phyloP scores from a whole-genome alignment of 257 asterid genomes.

The Rubia yunnanensis region DNA sequence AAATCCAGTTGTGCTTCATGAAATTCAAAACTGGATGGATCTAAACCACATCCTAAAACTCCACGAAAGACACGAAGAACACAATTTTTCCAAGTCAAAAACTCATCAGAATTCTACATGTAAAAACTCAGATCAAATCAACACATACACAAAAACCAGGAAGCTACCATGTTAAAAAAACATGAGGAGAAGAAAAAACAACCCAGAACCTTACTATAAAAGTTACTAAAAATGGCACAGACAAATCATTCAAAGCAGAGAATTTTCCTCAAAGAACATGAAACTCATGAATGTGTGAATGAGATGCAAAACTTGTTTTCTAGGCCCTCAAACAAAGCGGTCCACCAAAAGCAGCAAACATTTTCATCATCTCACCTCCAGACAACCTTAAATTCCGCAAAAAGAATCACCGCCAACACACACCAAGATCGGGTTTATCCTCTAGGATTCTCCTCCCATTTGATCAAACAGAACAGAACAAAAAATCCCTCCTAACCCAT shows the following conservation, averaged over 20 bases:
- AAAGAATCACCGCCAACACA: neutral
- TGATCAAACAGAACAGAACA: constrained; percentile 9
- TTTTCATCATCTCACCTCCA: constrained; percentile 20
- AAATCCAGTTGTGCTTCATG: constrained; percentile 9
- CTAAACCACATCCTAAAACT: constrained; percentile 19
- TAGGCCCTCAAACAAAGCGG: neutral
- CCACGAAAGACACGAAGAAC: constrained; percentile 4
- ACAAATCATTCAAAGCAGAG: neutral
- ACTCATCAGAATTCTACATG: constrained; percentile 13
- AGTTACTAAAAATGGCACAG: neutral
- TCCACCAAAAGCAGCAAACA: neutral
- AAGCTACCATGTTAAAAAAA: neutral
- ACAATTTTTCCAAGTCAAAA: neutral
- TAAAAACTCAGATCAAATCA: constrained; percentile 33
- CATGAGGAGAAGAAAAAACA: neutral
- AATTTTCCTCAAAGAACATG: neutral
- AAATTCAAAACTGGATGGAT: constrained; percentile 15
- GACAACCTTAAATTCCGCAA: neutral
- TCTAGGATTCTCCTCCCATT: neutral
- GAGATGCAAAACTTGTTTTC: neutral
- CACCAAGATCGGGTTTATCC: constrained; percentile 13
- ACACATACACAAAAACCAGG: constrained; percentile 16
- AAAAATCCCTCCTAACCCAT: constrained; percentile 12
- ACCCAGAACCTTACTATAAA: neutral
- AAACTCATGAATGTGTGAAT: neutral